Evolutionary conservation across 2,329 filamentous ascomycete genomes (phyloP).

Genomic region (Leptographium lundbergii): DNA sequence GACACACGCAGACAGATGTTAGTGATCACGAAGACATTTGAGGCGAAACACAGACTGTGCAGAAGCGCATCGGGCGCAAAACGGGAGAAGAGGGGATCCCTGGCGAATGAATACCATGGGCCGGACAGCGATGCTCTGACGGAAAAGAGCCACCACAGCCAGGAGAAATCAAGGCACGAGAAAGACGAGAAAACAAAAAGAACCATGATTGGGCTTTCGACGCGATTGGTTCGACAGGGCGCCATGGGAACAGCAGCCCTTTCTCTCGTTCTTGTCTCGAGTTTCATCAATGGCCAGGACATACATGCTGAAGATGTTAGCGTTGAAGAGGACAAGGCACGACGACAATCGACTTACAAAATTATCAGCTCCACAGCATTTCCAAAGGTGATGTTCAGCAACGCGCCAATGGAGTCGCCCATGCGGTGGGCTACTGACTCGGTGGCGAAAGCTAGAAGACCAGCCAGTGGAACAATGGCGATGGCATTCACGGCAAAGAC

Average conservation of each 20-base stretch:
- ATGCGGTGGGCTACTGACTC: constrained; percentile 62
- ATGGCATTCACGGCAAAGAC: constrained; percentile 65
- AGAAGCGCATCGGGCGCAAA: not conserved
- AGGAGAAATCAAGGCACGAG: not conserved
- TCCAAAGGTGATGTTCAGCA: constrained; percentile 85
- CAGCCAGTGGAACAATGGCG: constrained; percentile 63
- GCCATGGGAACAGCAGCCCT: constrained; percentile 40
- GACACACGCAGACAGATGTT: constrained; percentile 17
- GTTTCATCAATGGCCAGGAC: constrained; percentile 24
- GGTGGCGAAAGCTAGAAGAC: constrained; percentile 58
- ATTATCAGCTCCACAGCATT: constrained; percentile 67
- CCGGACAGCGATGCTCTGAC: not conserved
- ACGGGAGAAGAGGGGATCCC: not conserved
- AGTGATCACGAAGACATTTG: constrained; percentile 13
- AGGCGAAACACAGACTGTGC: not conserved
- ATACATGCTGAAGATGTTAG: constrained; percentile 34
- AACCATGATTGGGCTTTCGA: constrained; percentile 22
- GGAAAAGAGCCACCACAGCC: not conserved
- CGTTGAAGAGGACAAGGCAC: not conserved
- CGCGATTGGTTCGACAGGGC: constrained; percentile 39
- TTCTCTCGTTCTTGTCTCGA: constrained; percentile 33
- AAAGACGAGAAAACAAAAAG: not conserved
- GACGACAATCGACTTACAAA: constrained; percentile 34
- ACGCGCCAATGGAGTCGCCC: constrained; percentile 72
- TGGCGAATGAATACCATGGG: constrained; percentile 1